Percentiles rank a stretch among this genome's conserved stretches.
phyloP scores from a whole-genome alignment of 2,329 filamentous ascomycete species.

The Talaromyces sp. region DNA sequence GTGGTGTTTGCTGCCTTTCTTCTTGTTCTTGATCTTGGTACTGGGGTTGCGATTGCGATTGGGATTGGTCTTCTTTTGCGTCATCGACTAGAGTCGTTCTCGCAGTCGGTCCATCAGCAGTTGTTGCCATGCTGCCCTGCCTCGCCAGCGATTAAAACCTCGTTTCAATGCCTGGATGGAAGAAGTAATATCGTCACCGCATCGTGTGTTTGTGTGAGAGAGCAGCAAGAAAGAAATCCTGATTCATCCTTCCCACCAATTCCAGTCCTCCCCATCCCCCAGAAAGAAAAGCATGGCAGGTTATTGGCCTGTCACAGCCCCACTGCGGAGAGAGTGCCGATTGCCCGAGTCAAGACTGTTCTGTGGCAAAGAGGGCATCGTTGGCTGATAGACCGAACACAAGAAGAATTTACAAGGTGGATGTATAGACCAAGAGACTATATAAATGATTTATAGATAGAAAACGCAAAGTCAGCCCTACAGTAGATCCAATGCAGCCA shows the following conservation, averaged over 20 bases:
- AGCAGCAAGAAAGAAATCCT: not conserved
- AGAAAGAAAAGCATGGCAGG: not conserved
- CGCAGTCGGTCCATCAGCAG: not conserved
- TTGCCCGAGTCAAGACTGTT: not conserved
- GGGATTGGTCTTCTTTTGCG: not conserved
- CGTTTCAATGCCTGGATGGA: not conserved
- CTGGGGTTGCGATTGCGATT: not conserved
- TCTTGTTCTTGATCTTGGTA: not conserved
- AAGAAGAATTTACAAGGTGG: too few species aligned
- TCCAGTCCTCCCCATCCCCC: not conserved
- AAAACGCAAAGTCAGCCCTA: not conserved
- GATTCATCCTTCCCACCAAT: not conserved
- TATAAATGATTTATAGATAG: not conserved
- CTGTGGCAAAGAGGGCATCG: not conserved
- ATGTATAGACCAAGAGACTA: too few species aligned
- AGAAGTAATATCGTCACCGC: not conserved
- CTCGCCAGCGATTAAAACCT: too few species aligned
- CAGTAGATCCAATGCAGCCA: not conserved
- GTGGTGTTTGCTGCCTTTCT: not conserved
- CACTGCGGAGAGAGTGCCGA: not conserved
- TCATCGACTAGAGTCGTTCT: not conserved
- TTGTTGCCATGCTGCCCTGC: conserved; percentile 6
- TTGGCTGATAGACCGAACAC: too few species aligned
- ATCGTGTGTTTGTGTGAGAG: not conserved
- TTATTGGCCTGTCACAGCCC: not conserved